These are phyloP conservation scores for Blastobotrys terrestris DNA, from an alignment of 805 yeast species.

Conservation along the genomic window DNA sequence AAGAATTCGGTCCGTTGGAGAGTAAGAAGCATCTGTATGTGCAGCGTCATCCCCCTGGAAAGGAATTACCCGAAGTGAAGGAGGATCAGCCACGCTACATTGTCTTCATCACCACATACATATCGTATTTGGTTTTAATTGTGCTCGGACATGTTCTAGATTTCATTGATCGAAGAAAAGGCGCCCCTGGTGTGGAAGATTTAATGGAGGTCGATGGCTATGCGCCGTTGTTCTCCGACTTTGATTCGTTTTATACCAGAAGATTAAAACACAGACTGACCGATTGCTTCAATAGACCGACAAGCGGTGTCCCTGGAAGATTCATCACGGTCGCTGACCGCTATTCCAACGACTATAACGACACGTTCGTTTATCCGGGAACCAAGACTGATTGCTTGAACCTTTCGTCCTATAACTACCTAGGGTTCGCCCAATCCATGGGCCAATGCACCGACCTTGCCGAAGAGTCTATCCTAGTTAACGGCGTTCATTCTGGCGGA, in stretches of 20 bases:
- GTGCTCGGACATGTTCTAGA: constrained; percentile 88
- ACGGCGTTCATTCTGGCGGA: constrained; percentile 76
- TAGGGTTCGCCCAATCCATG: constrained; percentile 94
- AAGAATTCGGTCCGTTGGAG: constrained; percentile 19
- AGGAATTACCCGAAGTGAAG: constrained; percentile 47
- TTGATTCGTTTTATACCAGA: constrained; percentile 89
- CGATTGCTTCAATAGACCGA: constrained; percentile 93
- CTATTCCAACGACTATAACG: constrained; percentile 55
- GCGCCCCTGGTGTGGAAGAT: constrained; percentile 49
- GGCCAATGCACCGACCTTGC: constrained; percentile 87
- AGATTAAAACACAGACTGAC: constrained; percentile 85
- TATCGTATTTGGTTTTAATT: constrained; percentile 77
- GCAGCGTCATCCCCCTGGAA: constrained; percentile 49
- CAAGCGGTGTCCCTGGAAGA: constrained; percentile 98
- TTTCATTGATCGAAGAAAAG: constrained; percentile 71
- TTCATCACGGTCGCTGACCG: constrained; percentile 77
- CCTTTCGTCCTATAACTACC: constrained; percentile 83
- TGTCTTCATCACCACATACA: constrained; percentile 72
- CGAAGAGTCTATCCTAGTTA: constrained; percentile 50
- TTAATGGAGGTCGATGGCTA: constrained; percentile 77
- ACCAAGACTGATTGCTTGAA: constrained; percentile 72
- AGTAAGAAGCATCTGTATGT: constrained; percentile 47
- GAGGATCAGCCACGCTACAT: constrained; percentile 86
- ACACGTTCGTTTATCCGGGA: constrained; percentile 69
- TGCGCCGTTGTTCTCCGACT: constrained; percentile 93